Conservation (phyloP, 164 flowering plant species). For the Umbellularia californica region DNA sequence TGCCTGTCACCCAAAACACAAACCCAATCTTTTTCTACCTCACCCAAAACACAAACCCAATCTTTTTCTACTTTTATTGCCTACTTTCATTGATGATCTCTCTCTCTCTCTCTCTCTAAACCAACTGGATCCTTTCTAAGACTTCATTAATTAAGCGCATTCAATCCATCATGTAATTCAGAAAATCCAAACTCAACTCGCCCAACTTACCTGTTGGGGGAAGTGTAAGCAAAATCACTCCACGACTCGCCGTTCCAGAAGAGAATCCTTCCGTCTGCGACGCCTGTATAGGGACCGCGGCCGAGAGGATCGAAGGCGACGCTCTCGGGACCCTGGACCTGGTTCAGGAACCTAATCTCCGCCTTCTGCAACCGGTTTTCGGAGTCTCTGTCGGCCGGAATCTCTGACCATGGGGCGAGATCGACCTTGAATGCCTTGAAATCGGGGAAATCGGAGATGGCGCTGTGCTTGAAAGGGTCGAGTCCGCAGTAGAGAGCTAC, state of each 20-base stretch:
- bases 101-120: no score
- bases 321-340: slow-evolving; percentile 89
- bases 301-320: slow-evolving; percentile 75
- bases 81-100: no score
- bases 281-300: slow-evolving; percentile 91
- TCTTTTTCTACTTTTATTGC: no score
- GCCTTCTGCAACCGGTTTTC: slow-evolving; percentile 60
- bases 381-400: slow-evolving; percentile 45
- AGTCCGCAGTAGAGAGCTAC: slow-evolving; percentile 62
- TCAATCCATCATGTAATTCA: no score
- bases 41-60: no score
- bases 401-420: slow-evolving; percentile 41
- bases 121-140: no score
- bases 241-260: slow-evolving; percentile 34
- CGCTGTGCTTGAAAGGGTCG: slow-evolving; percentile 68
- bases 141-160: no score
- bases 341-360: slow-evolving; percentile 62
- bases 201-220: slow-evolving; percentile 22
- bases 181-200: not conserved
- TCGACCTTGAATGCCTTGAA: slow-evolving; percentile 47
- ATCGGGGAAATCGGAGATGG: slow-evolving; percentile 61
- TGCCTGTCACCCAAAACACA: no score
- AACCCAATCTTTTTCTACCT: no score
- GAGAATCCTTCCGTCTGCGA: slow-evolving; percentile 82
- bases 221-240: slow-evolving; percentile 34